phyloP scores from a whole-genome alignment of 2,329 filamentous ascomycete species.

The Incumbomyces delicatus region DNA sequence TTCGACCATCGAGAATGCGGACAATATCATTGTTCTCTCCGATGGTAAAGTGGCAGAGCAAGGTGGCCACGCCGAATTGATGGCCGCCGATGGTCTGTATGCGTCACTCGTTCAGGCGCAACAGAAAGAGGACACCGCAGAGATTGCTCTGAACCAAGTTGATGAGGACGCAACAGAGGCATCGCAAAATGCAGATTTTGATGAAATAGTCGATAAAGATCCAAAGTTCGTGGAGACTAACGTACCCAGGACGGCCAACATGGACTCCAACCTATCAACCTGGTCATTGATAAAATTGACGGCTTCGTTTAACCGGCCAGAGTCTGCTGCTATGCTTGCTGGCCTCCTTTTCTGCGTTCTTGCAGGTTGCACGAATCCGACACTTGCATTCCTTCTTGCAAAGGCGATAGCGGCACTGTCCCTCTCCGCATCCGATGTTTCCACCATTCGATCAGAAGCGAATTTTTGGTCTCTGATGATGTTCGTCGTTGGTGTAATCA shows the following conservation, averaged over 20 bases:
- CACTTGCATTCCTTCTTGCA: constrained; percentile 62
- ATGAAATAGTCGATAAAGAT: too few relatives aligned
- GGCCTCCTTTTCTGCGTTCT: constrained; percentile 49
- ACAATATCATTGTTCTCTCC: constrained; percentile 30
- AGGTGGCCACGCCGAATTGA: constrained; percentile 26
- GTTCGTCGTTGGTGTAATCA: constrained; percentile 41
- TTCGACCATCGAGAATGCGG: constrained; percentile 28
- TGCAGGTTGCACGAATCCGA: constrained; percentile 59
- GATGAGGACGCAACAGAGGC: constrained; percentile 34
- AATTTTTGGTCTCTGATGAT: constrained; percentile 72
- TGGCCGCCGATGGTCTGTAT: constrained; percentile 32
- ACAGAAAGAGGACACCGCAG: constrained; percentile 23
- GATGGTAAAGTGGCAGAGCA: constrained; percentile 27
- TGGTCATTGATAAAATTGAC: constrained; percentile 38
- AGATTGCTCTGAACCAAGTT: constrained; percentile 29
- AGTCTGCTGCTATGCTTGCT: constrained; percentile 21
- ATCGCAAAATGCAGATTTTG: too few relatives aligned
- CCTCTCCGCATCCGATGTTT: constrained; percentile 39
- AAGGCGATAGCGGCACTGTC: constrained; percentile 63
- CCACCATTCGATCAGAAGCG: constrained; percentile 37
- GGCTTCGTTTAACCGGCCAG: constrained; percentile 55
- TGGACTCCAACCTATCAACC: too few relatives aligned
- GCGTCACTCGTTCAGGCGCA: constrained; percentile 42
- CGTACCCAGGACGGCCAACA: too few relatives aligned
- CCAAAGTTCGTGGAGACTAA: too few relatives aligned